Evolutionary conservation across 2,329 filamentous ascomycete genomes (phyloP).

Genomic region (Aspergillus transmontanensis): DNA sequence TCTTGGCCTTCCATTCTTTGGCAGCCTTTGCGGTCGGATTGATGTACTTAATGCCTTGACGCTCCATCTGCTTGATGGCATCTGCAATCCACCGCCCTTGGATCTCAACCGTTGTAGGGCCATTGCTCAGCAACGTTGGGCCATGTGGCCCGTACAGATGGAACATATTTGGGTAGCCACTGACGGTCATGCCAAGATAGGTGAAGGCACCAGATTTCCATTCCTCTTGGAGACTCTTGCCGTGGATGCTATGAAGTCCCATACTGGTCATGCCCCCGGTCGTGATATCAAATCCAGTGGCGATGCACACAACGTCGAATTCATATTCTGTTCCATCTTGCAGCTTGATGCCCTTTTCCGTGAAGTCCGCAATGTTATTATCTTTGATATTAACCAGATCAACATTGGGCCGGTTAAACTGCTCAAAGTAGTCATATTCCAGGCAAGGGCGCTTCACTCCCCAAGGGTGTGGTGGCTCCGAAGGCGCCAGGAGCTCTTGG

Average conservation of each 20-base stretch:
- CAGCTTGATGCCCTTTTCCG: constrained; percentile 42
- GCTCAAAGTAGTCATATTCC: constrained; percentile 55
- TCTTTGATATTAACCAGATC: constrained; percentile 49
- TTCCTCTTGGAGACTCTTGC: constrained; percentile 36
- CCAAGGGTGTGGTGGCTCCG: constrained; percentile 56
- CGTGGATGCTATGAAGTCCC: constrained; percentile 39
- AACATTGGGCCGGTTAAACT: constrained; percentile 50
- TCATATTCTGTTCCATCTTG: constrained; percentile 41
- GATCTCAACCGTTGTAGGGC: constrained; percentile 56
- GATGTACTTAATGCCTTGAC: constrained; percentile 52
- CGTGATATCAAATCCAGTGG: constrained; percentile 49
- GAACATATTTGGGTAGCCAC: constrained; percentile 54
- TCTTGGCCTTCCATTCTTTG: constrained; percentile 52
- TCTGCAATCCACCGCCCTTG: constrained; percentile 61
- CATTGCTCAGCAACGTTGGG: constrained; percentile 60
- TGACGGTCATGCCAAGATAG: constrained; percentile 47
- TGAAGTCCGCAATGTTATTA: constrained; percentile 47
- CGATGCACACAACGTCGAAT: constrained; percentile 45
- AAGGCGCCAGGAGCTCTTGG: constrained; percentile 56
- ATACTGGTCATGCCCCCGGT: constrained; percentile 47
- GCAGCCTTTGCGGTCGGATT: constrained; percentile 52
- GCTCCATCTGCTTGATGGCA: constrained; percentile 52
- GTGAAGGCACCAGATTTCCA: constrained; percentile 43
- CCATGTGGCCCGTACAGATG: constrained; percentile 60
- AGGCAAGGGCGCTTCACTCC: constrained; percentile 55